Percentiles rank a stretch among this genome's conserved stretches.
Conservation (phyloP, 352 stramenopile genomes). For the Globisporangium viniferum region DNA sequence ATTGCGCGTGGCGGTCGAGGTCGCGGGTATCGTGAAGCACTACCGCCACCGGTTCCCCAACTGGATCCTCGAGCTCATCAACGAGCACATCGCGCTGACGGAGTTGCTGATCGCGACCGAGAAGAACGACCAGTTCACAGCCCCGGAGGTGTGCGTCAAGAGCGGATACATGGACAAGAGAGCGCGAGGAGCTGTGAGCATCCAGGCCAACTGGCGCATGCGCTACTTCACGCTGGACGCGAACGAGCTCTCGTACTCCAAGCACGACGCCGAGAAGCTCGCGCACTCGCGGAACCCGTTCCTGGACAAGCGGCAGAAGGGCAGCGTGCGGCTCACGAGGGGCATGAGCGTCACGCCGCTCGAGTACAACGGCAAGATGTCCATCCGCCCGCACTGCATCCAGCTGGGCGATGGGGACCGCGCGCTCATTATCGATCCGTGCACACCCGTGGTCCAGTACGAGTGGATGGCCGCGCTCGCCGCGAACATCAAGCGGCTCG, state of each 20-base stretch:
- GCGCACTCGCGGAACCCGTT: constrained; percentile 56
- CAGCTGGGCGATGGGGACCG: constrained; percentile 49
- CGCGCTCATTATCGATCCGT: constrained; percentile 60
- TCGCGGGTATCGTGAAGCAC: constrained; percentile 42
- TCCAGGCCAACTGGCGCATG: constrained; percentile 78
- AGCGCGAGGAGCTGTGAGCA: constrained; percentile 35
- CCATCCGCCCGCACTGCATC: constrained; percentile 55
- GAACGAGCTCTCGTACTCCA: constrained; percentile 53
- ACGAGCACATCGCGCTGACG: constrained; percentile 52
- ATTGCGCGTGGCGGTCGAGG: constrained; percentile 41
- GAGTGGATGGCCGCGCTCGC: constrained; percentile 62
- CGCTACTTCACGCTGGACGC: constrained; percentile 48
- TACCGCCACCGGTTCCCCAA: constrained; percentile 47
- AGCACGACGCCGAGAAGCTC: constrained; percentile 55
- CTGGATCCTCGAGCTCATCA: constrained; percentile 57
- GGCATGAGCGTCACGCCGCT: constrained; percentile 39
- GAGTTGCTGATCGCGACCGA: constrained; percentile 62
- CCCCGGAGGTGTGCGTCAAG: constrained; percentile 33
- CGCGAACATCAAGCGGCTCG: constrained; percentile 63
- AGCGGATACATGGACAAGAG: constrained; percentile 60
- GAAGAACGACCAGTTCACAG: constrained; percentile 34
- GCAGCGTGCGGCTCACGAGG: constrained; percentile 32
- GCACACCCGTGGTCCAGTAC: constrained; percentile 46
- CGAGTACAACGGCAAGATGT: constrained; percentile 69
- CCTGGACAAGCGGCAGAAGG: constrained; percentile 45